Conservation (phyloP, 148 eudicot species). For the Amaranthus hypochondriacus region DNA sequence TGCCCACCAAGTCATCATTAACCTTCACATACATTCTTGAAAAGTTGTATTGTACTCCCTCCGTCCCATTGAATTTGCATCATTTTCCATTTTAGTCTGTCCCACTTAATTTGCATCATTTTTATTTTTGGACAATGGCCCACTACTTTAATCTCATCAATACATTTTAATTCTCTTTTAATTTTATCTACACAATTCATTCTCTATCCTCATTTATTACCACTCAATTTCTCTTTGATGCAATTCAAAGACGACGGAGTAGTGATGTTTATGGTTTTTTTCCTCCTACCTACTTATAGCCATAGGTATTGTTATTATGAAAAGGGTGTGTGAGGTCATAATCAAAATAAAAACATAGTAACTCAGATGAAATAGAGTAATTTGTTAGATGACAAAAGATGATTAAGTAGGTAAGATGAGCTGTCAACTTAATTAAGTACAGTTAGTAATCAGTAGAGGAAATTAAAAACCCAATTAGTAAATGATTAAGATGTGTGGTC, state of each 20-base stretch:
- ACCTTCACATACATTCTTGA: too few relatives aligned
- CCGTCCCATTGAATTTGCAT: too few relatives aligned
- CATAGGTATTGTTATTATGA: neutral
- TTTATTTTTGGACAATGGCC: too few relatives aligned
- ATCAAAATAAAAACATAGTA: neutral
- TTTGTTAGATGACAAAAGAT: neutral
- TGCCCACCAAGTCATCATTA: too few relatives aligned
- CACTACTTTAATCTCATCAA: too few relatives aligned
- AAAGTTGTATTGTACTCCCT: too few relatives aligned
- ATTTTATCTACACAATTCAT: too few relatives aligned
- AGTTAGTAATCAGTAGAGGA: neutral
- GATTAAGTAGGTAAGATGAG: neutral
- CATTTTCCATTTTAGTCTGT: too few relatives aligned
- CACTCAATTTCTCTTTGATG: neutral
- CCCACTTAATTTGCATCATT: too few relatives aligned
- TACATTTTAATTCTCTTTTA: too few relatives aligned
- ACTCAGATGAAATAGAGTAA: neutral
- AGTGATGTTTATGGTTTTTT: neutral
- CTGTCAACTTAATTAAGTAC: neutral
- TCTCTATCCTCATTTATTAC: neutral
- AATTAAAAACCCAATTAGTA: neutral
- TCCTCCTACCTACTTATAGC: neutral
- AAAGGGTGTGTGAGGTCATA: neutral
- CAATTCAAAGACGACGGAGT: neutral
- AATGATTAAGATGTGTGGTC: constrained; percentile 1